Conservation (phyloP, 2,329 filamentous ascomycete species). For the Penicillium sp. region DNA sequence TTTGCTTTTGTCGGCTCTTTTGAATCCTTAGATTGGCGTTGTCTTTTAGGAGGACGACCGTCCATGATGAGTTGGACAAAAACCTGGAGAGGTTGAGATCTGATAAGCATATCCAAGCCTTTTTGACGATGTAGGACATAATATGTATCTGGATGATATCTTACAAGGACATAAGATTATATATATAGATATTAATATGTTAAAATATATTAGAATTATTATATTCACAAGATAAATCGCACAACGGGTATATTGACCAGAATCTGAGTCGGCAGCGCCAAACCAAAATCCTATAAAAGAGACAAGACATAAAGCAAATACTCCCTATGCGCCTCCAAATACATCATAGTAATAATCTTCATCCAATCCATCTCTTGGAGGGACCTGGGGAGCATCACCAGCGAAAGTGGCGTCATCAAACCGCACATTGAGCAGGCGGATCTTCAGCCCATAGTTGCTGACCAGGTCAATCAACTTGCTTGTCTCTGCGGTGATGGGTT, state of each 20-base stretch:
- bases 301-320: neutral
- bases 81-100: slow-evolving; percentile 9
- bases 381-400: slow-evolving; percentile 71
- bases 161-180: neutral
- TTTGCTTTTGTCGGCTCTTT: neutral
- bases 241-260: slow-evolving; percentile 12
- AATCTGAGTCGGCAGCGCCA: slow-evolving; percentile 1
- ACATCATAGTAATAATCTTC: slow-evolving; percentile 92
- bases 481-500: slow-evolving; percentile 95
- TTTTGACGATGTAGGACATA: neutral
- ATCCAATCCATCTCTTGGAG: slow-evolving; percentile 79
- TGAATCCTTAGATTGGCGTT: slow-evolving; percentile 31
- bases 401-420: slow-evolving; percentile 74
- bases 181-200: neutral
- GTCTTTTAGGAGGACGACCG: slow-evolving; percentile 37
- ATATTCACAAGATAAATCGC: neutral
- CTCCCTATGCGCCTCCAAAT: slow-evolving; percentile 43
- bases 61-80: slow-evolving; percentile 30
- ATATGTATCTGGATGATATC: too few relatives aligned
- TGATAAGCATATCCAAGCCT: slow-evolving; percentile 20
- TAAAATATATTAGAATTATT: neutral
- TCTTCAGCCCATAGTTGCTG: slow-evolving; percentile 87
- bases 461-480: slow-evolving; percentile 84
- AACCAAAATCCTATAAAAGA: slow-evolving; percentile 1
- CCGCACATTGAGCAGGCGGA: slow-evolving; percentile 84